A percentile compares a stretch with the other conserved stretches of the same genome.
Evolutionary conservation across 2,329 filamentous ascomycete species (phyloP).

Genomic region (Penicillium freii): DNA sequence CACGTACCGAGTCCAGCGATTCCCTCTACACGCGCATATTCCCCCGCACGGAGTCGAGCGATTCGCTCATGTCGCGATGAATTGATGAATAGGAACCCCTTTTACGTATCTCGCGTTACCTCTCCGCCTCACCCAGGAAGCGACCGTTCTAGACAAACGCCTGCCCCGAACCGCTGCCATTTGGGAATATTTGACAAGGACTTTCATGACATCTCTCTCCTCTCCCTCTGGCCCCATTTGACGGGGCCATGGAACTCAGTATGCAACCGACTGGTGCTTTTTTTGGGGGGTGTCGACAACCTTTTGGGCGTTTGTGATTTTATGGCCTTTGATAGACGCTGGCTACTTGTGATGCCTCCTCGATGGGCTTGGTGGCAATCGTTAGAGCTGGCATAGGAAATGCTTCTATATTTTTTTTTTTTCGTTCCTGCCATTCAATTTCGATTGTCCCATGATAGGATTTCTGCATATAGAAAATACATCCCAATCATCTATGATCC

Average conservation of each 20-base stretch:
- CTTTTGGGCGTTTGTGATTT: conserved; percentile 22
- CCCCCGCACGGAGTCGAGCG: conserved; percentile 38
- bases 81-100: conserved; percentile 6
- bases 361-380: conserved; percentile 13
- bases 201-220: conserved; percentile 16
- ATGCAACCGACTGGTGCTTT: conserved; percentile 17
- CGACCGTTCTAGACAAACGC: conserved; percentile 12
- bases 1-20: conserved; percentile 37
- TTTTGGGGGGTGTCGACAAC: conserved; percentile 18
- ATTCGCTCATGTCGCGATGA: conserved; percentile 38
- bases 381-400: conserved; percentile 17
- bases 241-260: conserved; percentile 8
- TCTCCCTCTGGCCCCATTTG: conserved; percentile 11
- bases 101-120: conserved; percentile 2
- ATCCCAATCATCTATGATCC: conserved; percentile 16
- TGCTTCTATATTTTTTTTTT: conserved; percentile 8
- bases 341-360: conserved; percentile 11
- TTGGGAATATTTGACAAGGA: conserved; percentile 15
- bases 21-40: conserved; percentile 38
- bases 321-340: conserved; percentile 19
- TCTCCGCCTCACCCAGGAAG: conserved; percentile 8
- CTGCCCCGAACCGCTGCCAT: conserved; percentile 3
- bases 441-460: conserved; percentile 18
- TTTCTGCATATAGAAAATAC: conserved; percentile 26
- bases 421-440: conserved; percentile 17